phyloP scores from a whole-genome alignment of 495 filamentous ascomycete genomes.

The Hyaloscypha variabilis region DNA sequence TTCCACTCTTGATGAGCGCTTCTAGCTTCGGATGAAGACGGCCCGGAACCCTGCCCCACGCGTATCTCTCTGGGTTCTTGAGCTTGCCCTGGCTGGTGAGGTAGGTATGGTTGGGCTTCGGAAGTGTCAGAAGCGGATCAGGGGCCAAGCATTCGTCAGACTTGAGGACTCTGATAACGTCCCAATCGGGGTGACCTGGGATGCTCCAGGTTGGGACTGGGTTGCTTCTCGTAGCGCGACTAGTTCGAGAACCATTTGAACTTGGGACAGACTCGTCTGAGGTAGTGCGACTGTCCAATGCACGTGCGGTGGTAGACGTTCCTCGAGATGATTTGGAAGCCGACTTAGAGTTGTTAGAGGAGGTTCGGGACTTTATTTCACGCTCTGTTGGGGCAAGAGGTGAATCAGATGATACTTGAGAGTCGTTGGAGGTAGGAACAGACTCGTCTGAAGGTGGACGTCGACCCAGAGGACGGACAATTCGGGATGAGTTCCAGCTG shows the following conservation, averaged over 20 bases:
- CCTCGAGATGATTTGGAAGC: no score
- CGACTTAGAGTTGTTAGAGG: no score
- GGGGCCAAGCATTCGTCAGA: slow-evolving; percentile 1
- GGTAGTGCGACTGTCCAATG: background rate
- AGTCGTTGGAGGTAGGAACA: no score
- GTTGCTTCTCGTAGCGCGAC: background rate
- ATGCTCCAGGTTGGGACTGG: slow-evolving; percentile 11
- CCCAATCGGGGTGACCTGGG: slow-evolving; percentile 8
- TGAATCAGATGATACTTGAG: no score
- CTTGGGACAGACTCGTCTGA: background rate
- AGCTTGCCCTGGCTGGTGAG: slow-evolving; percentile 11
- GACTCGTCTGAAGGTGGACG: no score
- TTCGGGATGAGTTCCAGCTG: no score
- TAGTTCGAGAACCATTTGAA: background rate
- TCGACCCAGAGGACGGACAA: no score
- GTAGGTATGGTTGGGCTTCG: slow-evolving; percentile 31
- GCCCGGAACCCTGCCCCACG: no score
- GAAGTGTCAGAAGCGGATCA: slow-evolving; percentile 32
- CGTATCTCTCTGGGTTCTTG: slow-evolving; percentile 20
- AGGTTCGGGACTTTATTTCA: no score
- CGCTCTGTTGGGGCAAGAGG: no score
- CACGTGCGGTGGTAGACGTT: no score
- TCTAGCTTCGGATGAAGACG: slow-evolving; percentile 17
- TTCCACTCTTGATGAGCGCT: slow-evolving; percentile 21
- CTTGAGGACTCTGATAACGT: slow-evolving; percentile 16